Evolutionary conservation across 805 yeast genomes (phyloP).

Genomic region (Metschnikowia cubensis): DNA sequence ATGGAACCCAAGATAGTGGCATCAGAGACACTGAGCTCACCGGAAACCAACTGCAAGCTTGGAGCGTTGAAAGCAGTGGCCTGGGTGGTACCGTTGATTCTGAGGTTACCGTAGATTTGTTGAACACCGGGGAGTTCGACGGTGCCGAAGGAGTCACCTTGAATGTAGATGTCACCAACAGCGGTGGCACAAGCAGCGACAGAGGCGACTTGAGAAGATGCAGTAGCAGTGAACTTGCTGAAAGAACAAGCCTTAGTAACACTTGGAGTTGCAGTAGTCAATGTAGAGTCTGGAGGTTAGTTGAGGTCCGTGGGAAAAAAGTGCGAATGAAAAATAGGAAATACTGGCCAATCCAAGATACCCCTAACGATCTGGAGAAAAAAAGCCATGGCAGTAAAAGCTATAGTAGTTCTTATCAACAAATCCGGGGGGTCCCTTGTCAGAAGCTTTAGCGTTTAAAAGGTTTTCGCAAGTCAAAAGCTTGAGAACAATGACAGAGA

Average conservation of each 20-base stretch:
- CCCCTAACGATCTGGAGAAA: too few relatives aligned
- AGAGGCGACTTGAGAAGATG: conserved; percentile 72
- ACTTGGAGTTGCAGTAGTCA: conserved; percentile 52
- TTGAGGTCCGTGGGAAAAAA: neutral
- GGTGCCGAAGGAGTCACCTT: conserved; percentile 54
- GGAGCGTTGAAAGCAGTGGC: conserved; percentile 75
- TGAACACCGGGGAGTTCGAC: conserved; percentile 71
- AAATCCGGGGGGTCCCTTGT: too few relatives aligned
- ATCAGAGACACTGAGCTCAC: conserved; percentile 55
- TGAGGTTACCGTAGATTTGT: conserved; percentile 74
- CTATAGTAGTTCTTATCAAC: too few relatives aligned
- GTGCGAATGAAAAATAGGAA: too few relatives aligned
- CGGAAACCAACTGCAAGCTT: conserved; percentile 68
- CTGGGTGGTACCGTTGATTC: conserved; percentile 58
- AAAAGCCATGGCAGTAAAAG: too few relatives aligned
- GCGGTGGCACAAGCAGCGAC: conserved; percentile 73
- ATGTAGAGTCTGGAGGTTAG: conserved; percentile 36
- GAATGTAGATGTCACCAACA: conserved; percentile 71
- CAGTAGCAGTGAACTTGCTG: conserved; percentile 64
- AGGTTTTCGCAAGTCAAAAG: neutral
- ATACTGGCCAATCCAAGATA: too few relatives aligned
- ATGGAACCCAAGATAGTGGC: conserved; percentile 66
- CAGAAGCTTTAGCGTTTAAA: too few relatives aligned
- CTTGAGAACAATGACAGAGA: too few relatives aligned
- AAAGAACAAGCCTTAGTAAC: conserved; percentile 65